Percentiles rank a stretch among this genome's conserved stretches.
Conservation (phyloP, 495 filamentous ascomycete genomes). For the Massariosphaeria phaeospora region DNA sequence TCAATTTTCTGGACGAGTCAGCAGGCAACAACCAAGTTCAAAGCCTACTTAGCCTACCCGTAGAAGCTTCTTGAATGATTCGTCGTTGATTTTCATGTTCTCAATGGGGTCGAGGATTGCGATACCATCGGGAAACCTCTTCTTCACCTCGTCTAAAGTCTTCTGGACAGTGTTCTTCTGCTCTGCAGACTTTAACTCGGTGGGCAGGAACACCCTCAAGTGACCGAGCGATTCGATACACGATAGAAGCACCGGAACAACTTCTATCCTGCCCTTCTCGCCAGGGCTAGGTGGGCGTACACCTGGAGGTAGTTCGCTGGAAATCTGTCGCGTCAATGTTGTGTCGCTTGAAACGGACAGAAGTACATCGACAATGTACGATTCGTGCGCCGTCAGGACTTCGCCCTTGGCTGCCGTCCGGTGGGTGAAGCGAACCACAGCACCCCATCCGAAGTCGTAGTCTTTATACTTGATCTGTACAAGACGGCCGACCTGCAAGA, state of each 20-base stretch:
- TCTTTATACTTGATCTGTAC: slow-evolving; percentile 75
- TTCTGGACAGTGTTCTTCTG: slow-evolving; percentile 62
- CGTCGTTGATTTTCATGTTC: slow-evolving; percentile 88
- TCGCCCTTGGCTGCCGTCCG: slow-evolving; percentile 56
- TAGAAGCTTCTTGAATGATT: slow-evolving; percentile 85
- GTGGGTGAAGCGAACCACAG: slow-evolving; percentile 63
- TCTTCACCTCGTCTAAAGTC: slow-evolving; percentile 65
- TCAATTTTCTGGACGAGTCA: slow-evolving; percentile 72
- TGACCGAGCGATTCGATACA: slow-evolving; percentile 75
- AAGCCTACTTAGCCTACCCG: slow-evolving; percentile 48
- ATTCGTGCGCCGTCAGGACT: slow-evolving; percentile 65
- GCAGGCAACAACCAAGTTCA: not conserved
- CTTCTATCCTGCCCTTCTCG: slow-evolving; percentile 70
- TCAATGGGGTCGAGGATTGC: slow-evolving; percentile 86
- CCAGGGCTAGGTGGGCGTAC: slow-evolving; percentile 59
- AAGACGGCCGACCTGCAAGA: slow-evolving; percentile 73
- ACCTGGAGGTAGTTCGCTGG: slow-evolving; percentile 58
- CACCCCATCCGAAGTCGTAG: slow-evolving; percentile 89
- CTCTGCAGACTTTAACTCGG: slow-evolving; percentile 59
- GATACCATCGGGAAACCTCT: slow-evolving; percentile 88
- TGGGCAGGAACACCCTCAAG: slow-evolving; percentile 71
- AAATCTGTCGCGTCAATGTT: slow-evolving; percentile 53
- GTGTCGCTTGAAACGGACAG: slow-evolving; percentile 60
- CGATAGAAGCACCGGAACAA: slow-evolving; percentile 79
- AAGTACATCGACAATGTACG: slow-evolving; percentile 74